Base-by-base conservation (phyloP, 371 early-diverging fungal species). In the Pancytospora philotis region DNA sequence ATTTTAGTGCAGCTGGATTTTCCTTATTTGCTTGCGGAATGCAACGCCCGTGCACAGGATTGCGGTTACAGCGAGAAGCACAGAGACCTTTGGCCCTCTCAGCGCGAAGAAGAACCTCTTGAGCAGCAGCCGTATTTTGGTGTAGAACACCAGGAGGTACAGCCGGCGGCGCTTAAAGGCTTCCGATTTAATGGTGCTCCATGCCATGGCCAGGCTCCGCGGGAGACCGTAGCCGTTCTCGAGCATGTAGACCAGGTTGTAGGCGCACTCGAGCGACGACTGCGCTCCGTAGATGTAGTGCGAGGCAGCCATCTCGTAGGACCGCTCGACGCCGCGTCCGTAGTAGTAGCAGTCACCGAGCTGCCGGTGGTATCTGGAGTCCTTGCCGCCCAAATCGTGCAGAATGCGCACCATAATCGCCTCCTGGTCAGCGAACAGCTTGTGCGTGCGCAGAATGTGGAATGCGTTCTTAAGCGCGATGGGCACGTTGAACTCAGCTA, bases 271-370 rank as follows among this genome's bases (percentile, higher is more conserved):
- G n/a, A 69, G 19, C 34, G 53, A 51, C 16, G 64, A 36, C 8
- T 36, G 37, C 25, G 72, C 32, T 25, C 76, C 62, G 3, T 72
- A 28, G n/a, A 68, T 52, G 65, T 80, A 81, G 60, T 64, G 66
- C 36, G 80, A 58, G 65, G 75, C 76, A 37, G 80, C 80, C 59
- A 59, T 53, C 13, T 31, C 48, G 38, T 71, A 59, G 27, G 74
- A 68, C 52, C 59, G 48, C 55, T 62, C 56, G 32, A 71, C 65
- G 30, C 82, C 80, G 3, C 6, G 38, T 32, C 82, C 80, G 49
- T 76, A 70, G 64, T 60, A 80, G 61, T 80, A 76, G 37, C 71
- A 73, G 67, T 81, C 62, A 10, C 79, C 82, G 45, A 81, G 41
- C 1, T 69, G 52, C 16, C 81, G 67, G 0, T 68, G 6, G 39